phyloP scores from a whole-genome alignment of 139 green algal species.

The Chlorella sp. region DNA sequence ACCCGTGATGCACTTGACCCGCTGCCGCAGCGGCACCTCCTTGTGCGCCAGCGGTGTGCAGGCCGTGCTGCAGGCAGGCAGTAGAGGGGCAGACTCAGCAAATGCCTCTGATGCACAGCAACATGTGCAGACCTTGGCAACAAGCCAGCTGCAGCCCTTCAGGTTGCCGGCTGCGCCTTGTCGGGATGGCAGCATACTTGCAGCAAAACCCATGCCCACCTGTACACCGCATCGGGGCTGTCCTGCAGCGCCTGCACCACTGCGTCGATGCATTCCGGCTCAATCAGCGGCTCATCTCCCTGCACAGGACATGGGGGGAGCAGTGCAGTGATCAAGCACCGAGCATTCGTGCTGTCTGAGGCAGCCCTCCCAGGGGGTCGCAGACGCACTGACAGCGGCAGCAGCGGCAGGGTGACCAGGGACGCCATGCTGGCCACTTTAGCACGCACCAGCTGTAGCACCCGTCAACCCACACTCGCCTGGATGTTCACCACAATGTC shows the following conservation, averaged over 20 bases:
- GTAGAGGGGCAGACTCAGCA: no score
- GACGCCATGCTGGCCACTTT: no score
- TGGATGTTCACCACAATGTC: conserved; percentile 88
- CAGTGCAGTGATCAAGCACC: no score
- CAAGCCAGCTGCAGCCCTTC: neutral
- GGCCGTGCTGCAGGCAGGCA: conserved; percentile 58
- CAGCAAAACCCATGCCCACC: conserved; percentile 20
- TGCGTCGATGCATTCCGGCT: conserved; percentile 77
- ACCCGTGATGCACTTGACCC: conserved; percentile 70
- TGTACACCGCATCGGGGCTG: conserved; percentile 66
- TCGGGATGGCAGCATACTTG: neutral
- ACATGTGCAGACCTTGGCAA: no score
- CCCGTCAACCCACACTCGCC: no score
- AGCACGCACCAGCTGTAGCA: no score
- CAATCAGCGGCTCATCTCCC: conserved; percentile 82
- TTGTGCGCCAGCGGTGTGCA: conserved; percentile 65
- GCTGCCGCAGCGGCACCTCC: conserved; percentile 56
- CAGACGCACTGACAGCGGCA: no score
- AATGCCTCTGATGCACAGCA: neutral
- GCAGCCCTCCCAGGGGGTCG: no score
- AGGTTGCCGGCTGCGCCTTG: no score
- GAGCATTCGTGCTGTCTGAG: no score
- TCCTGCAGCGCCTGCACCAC: conserved; percentile 71
- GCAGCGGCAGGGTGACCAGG: no score
- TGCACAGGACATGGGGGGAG: neutral